Evolutionary conservation across 148 eudicot genomes (phyloP).

Genomic region (Persicaria tinctoria): DNA sequence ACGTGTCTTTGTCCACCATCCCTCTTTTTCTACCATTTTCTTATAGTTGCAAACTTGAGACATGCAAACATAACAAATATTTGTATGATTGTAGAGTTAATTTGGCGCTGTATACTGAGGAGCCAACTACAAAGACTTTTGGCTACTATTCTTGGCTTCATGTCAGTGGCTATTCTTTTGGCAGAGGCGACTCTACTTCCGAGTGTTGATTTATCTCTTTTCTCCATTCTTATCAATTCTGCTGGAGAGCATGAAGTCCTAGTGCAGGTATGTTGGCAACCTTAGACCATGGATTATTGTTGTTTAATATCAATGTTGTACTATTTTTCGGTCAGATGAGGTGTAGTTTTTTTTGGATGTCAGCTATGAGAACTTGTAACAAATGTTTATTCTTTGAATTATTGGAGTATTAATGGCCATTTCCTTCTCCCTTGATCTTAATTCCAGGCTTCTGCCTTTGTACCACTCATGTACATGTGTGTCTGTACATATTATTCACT

Average conservation of each 20-base stretch:
- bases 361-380: too few relatives aligned
- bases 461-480: slow-evolving; percentile 93
- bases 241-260: slow-evolving; percentile 63
- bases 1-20: too few relatives aligned
- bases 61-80: too few relatives aligned
- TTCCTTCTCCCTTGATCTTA: too few relatives aligned
- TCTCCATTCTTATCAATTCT: slow-evolving; percentile 76
- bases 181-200: slow-evolving; percentile 96
- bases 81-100: slow-evolving; percentile 33
- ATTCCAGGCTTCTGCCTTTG: slow-evolving; percentile 65
- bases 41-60: too few relatives aligned
- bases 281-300: too few relatives aligned
- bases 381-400: too few relatives aligned
- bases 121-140: slow-evolving; percentile 65
- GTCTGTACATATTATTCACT: slow-evolving; percentile 85
- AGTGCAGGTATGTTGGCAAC: slow-evolving; percentile 61
- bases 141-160: slow-evolving; percentile 86
- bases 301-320: too few relatives aligned
- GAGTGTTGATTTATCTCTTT: slow-evolving; percentile 80
- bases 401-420: too few relatives aligned
- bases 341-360: too few relatives aligned
- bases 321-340: too few relatives aligned
- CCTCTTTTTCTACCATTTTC: too few relatives aligned
- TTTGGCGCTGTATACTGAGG: slow-evolving; percentile 78
- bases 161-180: slow-evolving; percentile 94